These are phyloP conservation scores for Protomyces pachydermus DNA, from an alignment of 1,139 yeast species.

Conservation along the genomic window DNA sequence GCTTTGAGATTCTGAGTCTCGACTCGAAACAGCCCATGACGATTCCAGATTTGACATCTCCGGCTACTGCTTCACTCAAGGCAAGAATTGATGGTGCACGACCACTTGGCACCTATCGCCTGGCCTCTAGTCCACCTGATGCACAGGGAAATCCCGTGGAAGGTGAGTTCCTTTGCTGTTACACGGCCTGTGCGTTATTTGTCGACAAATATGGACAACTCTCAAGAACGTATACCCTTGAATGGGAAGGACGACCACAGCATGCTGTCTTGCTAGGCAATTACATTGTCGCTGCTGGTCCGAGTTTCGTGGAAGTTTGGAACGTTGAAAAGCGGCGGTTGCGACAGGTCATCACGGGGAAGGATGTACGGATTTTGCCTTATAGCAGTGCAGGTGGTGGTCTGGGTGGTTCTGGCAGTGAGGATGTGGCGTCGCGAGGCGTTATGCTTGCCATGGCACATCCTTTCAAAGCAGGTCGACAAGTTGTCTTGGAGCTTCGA, in stretches of 20 bases:
- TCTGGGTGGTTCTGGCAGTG: background rate
- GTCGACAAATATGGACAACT: slow-evolving; percentile 63
- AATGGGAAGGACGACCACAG: slow-evolving; percentile 59
- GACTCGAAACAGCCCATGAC: slow-evolving; percentile 56
- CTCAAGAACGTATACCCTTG: slow-evolving; percentile 53
- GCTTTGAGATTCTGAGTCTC: slow-evolving; percentile 62
- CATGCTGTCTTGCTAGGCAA: slow-evolving; percentile 55
- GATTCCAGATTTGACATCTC: slow-evolving; percentile 44
- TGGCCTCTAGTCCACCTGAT: slow-evolving; percentile 36
- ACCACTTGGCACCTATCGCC: slow-evolving; percentile 62
- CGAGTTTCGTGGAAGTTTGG: slow-evolving; percentile 66
- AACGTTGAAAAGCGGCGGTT: slow-evolving; percentile 52
- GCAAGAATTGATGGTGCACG: slow-evolving; percentile 33
- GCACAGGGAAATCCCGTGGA: slow-evolving; percentile 36
- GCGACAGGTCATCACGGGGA: slow-evolving; percentile 70
- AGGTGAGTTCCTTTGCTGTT: slow-evolving; percentile 58
- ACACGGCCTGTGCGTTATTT: slow-evolving; percentile 67
- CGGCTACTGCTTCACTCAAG: slow-evolving; percentile 25
- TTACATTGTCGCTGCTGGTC: slow-evolving; percentile 57
- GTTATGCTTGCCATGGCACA: slow-evolving; percentile 61
- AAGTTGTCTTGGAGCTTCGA: slow-evolving; percentile 45
- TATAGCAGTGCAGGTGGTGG: background rate
- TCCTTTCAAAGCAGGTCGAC: slow-evolving; percentile 62
- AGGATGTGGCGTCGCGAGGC: slow-evolving; percentile 44
- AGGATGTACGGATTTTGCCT: slow-evolving; percentile 47